Conservation (phyloP, 805 yeast species). For the Candida ascalaphidarum region DNA sequence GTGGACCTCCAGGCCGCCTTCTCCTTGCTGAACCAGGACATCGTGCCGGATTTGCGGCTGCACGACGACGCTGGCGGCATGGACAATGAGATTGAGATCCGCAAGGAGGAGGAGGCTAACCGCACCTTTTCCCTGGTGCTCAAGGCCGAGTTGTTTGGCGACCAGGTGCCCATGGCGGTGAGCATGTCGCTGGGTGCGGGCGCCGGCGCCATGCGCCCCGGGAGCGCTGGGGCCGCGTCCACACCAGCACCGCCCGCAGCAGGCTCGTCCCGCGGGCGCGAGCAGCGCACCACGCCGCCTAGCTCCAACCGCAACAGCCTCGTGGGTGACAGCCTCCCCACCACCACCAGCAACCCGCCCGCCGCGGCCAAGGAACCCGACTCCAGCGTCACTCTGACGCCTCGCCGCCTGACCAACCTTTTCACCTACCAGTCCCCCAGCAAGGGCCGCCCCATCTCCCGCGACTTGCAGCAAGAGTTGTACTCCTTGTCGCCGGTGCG, state of each 20-base stretch:
- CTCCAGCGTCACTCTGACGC: conserved; percentile 21
- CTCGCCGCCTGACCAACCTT: conserved; percentile 44
- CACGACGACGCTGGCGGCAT: conserved; percentile 6
- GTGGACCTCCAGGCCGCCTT: conserved; percentile 84
- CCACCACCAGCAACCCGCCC: conserved; percentile 15
- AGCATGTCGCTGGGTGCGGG: conserved; percentile 16
- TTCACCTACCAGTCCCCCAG: conserved; percentile 71
- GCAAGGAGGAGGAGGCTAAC: conserved; percentile 76
- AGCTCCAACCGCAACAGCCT: conserved; percentile 4
- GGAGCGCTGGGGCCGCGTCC: conserved; percentile 1
- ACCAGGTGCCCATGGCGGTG: conserved; percentile 53
- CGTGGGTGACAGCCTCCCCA: conserved; percentile 1
- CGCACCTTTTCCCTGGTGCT: conserved; percentile 79
- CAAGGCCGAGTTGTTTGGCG: conserved; percentile 88
- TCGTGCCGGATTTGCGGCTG: conserved; percentile 26
- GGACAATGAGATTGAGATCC: conserved; percentile 57
- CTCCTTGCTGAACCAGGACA: conserved; percentile 40
- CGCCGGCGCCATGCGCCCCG: not conserved
- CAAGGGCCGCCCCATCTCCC: conserved; percentile 51
- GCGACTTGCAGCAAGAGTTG: conserved; percentile 63
- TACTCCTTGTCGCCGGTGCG: conserved; percentile 84
- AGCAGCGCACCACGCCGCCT: conserved; percentile 1
- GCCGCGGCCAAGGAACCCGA: too few species aligned
- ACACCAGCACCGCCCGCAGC: conserved; percentile 6
- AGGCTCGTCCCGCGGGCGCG: conserved; percentile 2